Percentiles rank a stretch among this genome's conserved stretches.
These are phyloP conservation scores for Kwoniella dejecticola DNA, from an alignment of 768 basidiomycete genomes.

Conservation along the genomic window DNA sequence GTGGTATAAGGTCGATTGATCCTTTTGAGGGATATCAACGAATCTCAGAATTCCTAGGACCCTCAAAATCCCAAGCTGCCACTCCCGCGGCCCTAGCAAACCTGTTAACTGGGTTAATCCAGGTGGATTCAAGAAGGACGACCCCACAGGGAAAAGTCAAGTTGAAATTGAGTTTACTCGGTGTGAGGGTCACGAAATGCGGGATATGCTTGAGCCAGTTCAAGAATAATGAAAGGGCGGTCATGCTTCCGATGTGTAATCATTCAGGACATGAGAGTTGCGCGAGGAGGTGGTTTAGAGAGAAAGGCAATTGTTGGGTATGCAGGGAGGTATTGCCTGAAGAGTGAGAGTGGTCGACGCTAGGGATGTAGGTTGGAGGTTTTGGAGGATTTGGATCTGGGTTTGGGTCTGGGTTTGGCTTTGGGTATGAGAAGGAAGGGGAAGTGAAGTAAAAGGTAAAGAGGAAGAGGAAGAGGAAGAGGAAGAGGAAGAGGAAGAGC, in stretches of 20 bases:
- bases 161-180: constrained; percentile 68
- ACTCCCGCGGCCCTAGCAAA: constrained; percentile 38
- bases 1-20: constrained; percentile 38
- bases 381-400: too few species aligned
- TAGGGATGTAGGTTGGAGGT: too few species aligned
- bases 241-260: constrained; percentile 64
- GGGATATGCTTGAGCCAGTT: constrained; percentile 74
- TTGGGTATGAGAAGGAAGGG: too few species aligned
- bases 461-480: too few species aligned
- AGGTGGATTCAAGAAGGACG: constrained; percentile 64
- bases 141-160: constrained; percentile 70
- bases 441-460: too few species aligned
- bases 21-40: constrained; percentile 61
- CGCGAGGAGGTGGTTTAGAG: constrained; percentile 65
- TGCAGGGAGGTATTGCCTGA: constrained; percentile 59
- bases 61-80: constrained; percentile 56
- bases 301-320: constrained; percentile 67
- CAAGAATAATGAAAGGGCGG: constrained; percentile 63
- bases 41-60: constrained; percentile 67
- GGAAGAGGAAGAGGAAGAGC: too few species aligned
- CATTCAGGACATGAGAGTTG: constrained; percentile 67
- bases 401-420: too few species aligned
- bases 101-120: constrained; percentile 57
- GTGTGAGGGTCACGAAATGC: constrained; percentile 68
- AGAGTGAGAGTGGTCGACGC: constrained; percentile 10